Evolutionary conservation across 2,329 filamentous ascomycete species (phyloP), one percentile per base, ranked within the genome.

Genomic region (Neurospora sp.): DNA sequence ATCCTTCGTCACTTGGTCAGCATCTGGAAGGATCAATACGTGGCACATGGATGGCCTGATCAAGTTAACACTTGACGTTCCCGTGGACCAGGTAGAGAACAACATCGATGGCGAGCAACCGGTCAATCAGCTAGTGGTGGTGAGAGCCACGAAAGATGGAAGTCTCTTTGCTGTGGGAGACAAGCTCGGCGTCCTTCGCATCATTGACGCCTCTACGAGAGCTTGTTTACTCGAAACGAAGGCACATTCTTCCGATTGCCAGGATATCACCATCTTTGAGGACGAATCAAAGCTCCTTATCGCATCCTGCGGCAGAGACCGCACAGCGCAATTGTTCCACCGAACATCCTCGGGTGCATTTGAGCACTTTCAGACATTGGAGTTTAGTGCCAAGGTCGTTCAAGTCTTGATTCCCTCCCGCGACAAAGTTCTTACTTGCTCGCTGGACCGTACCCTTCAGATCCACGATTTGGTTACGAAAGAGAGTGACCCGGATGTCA

Each of bases 321-420:
- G 96, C 68, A 97, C 91, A n/a, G 88, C 95, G 0, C 96, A 99
- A 78, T 82, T 99, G n/a, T 98, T 97, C 78, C 85, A 87, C 71
- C 83, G 84, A 36, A 84, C 84, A 33, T 81, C 81, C 1, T 82
- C 80, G 13, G 85, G 88, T 2, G 81, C 80, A 2, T 91, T 96
- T 79, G 87, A 91, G 70, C 87, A 97, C 70, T 87, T 97, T 68
- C 96, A 99, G 79, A 99, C 96, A 0, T 87, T 98, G 70, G 95
- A 99, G 75, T 97, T 98, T 79, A 89, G 93, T 38, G 93, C 93
- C 28, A 92, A 92, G 73, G 94, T 99, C 19, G 90, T 87, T 69
- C 89, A 90, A 77, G 85, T 84, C 38, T 81, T 97, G 38, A 84
- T 94, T 9, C 93, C 96, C 70, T 87, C 91, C 2, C 86, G 90